phyloP scores from a whole-genome alignment of 306 rosid genomes.

The Alnus glutinosa region DNA sequence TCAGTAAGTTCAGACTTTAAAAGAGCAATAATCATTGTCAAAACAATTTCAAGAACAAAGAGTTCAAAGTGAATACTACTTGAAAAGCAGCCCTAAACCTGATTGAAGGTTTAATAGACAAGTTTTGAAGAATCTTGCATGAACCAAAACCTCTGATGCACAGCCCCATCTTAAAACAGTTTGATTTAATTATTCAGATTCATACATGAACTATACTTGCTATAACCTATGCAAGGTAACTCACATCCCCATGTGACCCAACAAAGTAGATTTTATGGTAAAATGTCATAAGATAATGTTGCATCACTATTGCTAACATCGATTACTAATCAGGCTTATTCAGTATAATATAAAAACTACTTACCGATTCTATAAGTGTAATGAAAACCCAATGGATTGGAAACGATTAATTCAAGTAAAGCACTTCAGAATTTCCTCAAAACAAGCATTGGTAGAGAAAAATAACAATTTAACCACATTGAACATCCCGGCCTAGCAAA shows the following conservation, averaged over 20 bases:
- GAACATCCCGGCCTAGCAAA: neutral
- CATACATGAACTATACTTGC: too few species aligned
- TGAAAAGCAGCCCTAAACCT: neutral
- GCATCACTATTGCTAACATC: neutral
- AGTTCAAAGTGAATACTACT: neutral
- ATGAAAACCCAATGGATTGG: neutral
- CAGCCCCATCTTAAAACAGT: neutral
- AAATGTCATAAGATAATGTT: neutral
- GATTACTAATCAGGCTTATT: too few species aligned
- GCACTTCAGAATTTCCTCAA: neutral
- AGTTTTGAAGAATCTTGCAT: neutral
- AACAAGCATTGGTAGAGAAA: neutral
- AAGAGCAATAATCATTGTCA: neutral
- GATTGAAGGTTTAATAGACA: neutral
- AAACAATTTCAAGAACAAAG: neutral
- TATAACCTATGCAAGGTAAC: neutral
- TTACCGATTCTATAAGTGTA: neutral
- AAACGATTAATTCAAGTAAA: neutral
- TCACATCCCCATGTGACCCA: neutral
- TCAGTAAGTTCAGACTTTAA: neutral
- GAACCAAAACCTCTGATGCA: neutral
- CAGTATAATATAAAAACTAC: neutral
- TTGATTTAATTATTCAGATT: neutral
- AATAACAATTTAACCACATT: neutral
- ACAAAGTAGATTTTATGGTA: neutral